A percentile compares a stretch with the other conserved stretches of the same genome.
Conservation (phyloP, 768 basidiomycete species). For the Termitomyces bulborhizus region DNA sequence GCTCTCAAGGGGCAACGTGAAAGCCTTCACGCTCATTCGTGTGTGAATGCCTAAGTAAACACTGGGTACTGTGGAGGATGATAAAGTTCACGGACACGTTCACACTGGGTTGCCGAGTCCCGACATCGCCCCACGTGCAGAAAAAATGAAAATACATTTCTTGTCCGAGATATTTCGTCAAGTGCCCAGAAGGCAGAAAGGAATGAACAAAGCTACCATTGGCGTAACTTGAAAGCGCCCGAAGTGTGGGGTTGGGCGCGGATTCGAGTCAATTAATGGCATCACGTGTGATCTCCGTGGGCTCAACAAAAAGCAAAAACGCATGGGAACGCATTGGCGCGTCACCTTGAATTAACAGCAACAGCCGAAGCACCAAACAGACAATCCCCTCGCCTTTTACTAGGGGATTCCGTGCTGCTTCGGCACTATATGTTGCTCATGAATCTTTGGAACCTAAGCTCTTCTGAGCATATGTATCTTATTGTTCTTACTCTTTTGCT, state of each 20-base stretch:
- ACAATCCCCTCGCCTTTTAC: slow-evolving; percentile 55
- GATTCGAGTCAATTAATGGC: neutral
- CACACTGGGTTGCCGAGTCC: neutral
- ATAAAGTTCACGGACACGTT: neutral
- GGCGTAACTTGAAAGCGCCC: neutral
- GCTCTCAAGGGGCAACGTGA: slow-evolving; percentile 34
- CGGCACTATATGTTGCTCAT: slow-evolving; percentile 32
- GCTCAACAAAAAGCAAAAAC: slow-evolving; percentile 35
- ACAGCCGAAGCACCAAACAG: slow-evolving; percentile 40
- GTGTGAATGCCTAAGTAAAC: neutral
- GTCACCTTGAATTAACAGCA: slow-evolving; percentile 16
- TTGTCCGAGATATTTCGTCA: neutral
- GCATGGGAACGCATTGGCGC: neutral
- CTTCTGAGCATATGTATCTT: slow-evolving; percentile 22
- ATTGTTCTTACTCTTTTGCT: neutral
- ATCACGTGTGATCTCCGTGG: slow-evolving; percentile 28
- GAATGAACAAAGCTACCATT: neutral
- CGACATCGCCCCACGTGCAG: neutral
- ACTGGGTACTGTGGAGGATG: neutral
- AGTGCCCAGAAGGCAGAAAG: too few relatives aligned
- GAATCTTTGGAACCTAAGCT: slow-evolving; percentile 38
- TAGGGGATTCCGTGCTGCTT: slow-evolving; percentile 49
- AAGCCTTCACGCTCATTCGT: slow-evolving; percentile 18
- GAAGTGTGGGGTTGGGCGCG: neutral
- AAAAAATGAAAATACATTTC: neutral